Evolutionary conservation across 257 asterid genomes (phyloP), one percentile per base, ranked within the genome.

Genomic region (Cinchona pubescens): DNA sequence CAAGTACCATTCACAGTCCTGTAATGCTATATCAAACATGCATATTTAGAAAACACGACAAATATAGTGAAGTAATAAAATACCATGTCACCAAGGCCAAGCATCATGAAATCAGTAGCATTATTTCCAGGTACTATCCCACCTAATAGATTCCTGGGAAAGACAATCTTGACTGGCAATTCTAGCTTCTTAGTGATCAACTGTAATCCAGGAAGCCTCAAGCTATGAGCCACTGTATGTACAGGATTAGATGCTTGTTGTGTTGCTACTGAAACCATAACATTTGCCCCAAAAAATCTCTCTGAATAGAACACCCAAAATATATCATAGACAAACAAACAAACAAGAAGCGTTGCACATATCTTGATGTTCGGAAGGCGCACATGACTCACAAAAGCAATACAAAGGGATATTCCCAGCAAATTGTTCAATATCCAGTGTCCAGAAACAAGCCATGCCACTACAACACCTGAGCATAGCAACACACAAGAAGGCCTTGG

Each of bases 221-320:
- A 87, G 79, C 96, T 91, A 83, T 87, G 75, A 56, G 95, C 99
- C 40, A 94, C 98, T 5, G 91, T 94, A 76, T 90, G 99, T 2
- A 92, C 90, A 3, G 98, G 99, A 83, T 94, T 94, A 64, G 95
- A 87, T 29, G 97, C 96, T 73, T 92, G 93, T 73, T 94, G 98
- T 2, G 97, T 94, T 35, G 98, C 99, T 71, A 94, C 99, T 10
- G 96, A 89, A 71, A 94, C 97, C 99, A 94, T 94, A 78, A 94
- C 98, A 63, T 94, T 94, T 74, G 92, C 96, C 61, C 98, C 99
- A 69, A 94, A 94, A 83, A 94, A 82, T 69, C 97, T 92, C 87
- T 94, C 97, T 0, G 99, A 94, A 74, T 76, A 94, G 83, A 92
- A 94, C 73, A 94, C 99, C 99, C 99, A 94, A 79, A 94, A 94